Base-by-base conservation (phyloP, 352 stramenopile species). In the Elongisporangium prolatum region DNA sequence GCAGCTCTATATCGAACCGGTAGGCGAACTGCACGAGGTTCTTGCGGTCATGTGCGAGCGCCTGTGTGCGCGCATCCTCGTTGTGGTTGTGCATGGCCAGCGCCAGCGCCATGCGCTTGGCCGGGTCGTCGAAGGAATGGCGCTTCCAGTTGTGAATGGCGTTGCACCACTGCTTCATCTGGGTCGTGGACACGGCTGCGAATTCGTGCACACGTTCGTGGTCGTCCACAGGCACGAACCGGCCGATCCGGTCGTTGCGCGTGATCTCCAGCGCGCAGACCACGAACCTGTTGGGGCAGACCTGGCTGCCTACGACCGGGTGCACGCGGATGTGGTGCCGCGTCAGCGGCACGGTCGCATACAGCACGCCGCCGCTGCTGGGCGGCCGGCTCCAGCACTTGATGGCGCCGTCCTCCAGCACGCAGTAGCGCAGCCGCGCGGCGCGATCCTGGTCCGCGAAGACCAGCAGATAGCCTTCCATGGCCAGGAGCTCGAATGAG, bases 391-490 rank as follows among this genome's bases (percentile, higher is more conserved):
- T 68, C 50, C 74, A 81, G 62, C 67, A 88, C 50, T 66, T 63
- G 50, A 93, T 60, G 64, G 75, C 63, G n/a, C 80, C 83, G 48
- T 82, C 66, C 63, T 90, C 80, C 50, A 93, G 67, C 56, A 88
- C 77, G 52, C 80, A 87, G 65, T 86, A 93, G 59, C 61, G 63
- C 49, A 84, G 52, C 50, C 84, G 76, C 56, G 80, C 70, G 21
- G 68, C 60, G 24, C 61, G 67, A 20, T 68, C 59, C 53, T 86
- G 75, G 40, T 69, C 61, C 54, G 65, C 57, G 54, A 90, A 81
- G 53, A 75, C 67, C 9, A 93, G 79, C 62, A 93, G 61, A 54
- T 81, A 93, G 49, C 83, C 83, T 50, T 93, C 83, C 83, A 93
- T 93, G 50, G 21, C 22, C 18, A 37, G 34, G 34, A 44, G 34